Base-by-base conservation (phyloP, 345 rosid species). In the Corymbia maculata region DNA sequence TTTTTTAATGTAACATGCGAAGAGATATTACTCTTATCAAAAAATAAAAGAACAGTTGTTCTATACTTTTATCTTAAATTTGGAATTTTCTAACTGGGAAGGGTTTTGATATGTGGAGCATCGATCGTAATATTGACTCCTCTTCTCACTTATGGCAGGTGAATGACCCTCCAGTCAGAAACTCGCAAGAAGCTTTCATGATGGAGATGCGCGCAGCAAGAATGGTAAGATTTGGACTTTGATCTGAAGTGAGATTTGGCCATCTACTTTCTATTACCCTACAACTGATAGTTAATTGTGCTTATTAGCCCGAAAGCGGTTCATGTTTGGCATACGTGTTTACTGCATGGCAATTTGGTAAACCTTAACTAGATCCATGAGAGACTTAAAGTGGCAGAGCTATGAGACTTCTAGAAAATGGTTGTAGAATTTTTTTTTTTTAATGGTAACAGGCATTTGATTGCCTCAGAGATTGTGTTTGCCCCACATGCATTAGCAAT, bases 141-240 rank as follows among this genome's bases (percentile, higher is more conserved):
- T 36, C 44, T 70, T 70, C 7, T 70, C 80, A 17, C 84, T n/a
- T n/a, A 0, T 14, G 24, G 52, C 88, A 97, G 99, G 96, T 97
- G 86, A 94, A 90, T 91, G 98, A 96, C 88, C 94, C 92, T 4
- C 96, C 94, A 2, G 98, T 97, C 82, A 93, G 97, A 91, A 97
- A 96, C 90, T 92, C 97, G 5, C 99, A 97, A 87, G 97, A 97
- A 92, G 94, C 97, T 52, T 94, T 93, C 92, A 95, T 94, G 98
- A 96, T 96, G 99, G 99, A 97, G 91, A 94, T 94, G 98, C 98
- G 98, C 28, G 98, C 99, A n/a, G 93, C 98, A 19, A 93, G 97
- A 93, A 94, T 97, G 98, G 98, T 97, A 51, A 87, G 80, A 70
- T 13, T 70, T 70, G 80, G 80, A 70, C 80, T 36, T 36, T 17